phyloP scores from a whole-genome alignment of 1,284 basidiomycete genomes.

The Moesziomyces parantarcticus region DNA sequence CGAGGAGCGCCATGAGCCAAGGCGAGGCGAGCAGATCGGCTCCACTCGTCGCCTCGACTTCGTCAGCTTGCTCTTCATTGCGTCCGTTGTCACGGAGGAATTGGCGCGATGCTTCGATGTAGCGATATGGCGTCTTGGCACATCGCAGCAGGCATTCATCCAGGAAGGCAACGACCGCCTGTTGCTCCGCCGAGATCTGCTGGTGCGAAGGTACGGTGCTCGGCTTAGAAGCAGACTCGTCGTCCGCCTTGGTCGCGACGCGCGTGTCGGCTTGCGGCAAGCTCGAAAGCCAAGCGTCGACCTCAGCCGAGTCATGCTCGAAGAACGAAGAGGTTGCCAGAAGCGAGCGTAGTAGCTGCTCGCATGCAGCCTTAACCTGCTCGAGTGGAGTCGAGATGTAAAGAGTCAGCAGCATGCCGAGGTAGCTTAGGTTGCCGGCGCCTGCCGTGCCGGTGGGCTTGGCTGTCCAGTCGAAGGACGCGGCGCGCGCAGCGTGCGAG shows the following conservation, averaged over 20 bases:
- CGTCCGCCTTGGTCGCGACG: background rate
- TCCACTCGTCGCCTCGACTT: background rate
- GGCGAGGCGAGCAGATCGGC: constrained; percentile 41
- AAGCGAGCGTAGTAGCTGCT: constrained; percentile 32
- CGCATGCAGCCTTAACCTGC: constrained; percentile 41
- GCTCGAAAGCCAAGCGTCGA: constrained; percentile 79
- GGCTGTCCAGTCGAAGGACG: constrained; percentile 74
- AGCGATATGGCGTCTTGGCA: constrained; percentile 84
- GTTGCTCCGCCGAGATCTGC: constrained; percentile 70
- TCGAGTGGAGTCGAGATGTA: constrained; percentile 30
- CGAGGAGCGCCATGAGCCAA: constrained; percentile 44
- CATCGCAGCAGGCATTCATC: constrained; percentile 89
- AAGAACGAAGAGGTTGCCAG: constrained; percentile 80
- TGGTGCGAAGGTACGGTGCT: background rate
- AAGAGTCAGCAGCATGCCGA: constrained; percentile 49
- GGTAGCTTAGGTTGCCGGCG: constrained; percentile 70
- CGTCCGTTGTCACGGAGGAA: constrained; percentile 29
- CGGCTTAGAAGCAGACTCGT: background rate
- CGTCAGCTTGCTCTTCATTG: background rate
- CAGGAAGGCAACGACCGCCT: constrained; percentile 77
- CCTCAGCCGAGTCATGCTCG: constrained; percentile 80
- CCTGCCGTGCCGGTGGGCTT: constrained; percentile 72
- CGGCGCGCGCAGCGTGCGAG: constrained; percentile 28
- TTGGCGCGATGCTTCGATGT: constrained; percentile 78
- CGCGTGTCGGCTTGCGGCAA: constrained; percentile 69